phyloP scores from a whole-genome alignment of 129 eudicot genomes.

The Pulicaria dysenterica region DNA sequence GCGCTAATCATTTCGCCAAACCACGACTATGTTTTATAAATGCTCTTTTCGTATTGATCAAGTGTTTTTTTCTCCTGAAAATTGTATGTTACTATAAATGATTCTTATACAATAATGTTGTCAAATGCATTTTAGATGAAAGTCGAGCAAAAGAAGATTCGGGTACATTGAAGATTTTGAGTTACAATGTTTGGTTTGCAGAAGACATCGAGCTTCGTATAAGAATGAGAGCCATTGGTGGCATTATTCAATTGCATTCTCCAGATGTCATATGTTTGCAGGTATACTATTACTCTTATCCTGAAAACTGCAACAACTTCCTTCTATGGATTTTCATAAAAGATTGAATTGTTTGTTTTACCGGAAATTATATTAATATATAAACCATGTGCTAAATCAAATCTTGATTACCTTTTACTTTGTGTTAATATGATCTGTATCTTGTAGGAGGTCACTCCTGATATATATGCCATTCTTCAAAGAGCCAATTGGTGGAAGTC shows the following conservation, averaged over 20 bases:
- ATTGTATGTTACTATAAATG: too few species aligned
- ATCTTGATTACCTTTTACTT: neutral
- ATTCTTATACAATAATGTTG: constrained; percentile 4
- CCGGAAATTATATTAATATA: too few species aligned
- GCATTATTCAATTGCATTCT: constrained; percentile 67
- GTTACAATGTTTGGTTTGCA: constrained; percentile 92
- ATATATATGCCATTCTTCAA: constrained; percentile 61
- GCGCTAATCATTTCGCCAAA: too few species aligned
- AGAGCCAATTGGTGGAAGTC: constrained; percentile 79
- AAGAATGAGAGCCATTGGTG: constrained; percentile 84
- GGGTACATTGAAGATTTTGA: constrained; percentile 59
- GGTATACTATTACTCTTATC: constrained; percentile 44
- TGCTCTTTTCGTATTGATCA: too few species aligned
- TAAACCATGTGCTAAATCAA: neutral
- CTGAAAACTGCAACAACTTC: neutral
- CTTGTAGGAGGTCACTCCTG: constrained; percentile 81
- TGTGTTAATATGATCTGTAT: neutral
- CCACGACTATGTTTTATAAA: too few species aligned
- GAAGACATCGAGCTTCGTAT: constrained; percentile 71
- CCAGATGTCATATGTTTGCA: constrained; percentile 91
- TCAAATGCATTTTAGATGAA: constrained; percentile 30
- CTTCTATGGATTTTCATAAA: neutral
- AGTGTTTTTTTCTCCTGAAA: too few species aligned
- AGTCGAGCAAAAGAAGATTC: constrained; percentile 20
- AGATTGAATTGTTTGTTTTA: neutral